Base-by-base conservation (phyloP, 306 rosid genomes). In the Quercus gilva region DNA sequence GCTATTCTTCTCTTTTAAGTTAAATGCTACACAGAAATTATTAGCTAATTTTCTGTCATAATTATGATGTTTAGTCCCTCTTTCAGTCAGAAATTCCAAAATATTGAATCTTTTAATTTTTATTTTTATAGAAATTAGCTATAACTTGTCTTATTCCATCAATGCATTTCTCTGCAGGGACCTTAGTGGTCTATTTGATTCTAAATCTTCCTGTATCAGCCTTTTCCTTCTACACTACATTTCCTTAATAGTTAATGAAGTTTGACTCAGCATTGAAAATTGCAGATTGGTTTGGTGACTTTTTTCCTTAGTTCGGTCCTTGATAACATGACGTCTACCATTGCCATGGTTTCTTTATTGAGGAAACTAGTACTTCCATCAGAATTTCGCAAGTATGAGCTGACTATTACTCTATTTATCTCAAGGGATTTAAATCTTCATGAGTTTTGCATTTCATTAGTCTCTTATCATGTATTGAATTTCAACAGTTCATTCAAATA, bases 311-410 rank as follows among this genome's bases (percentile, higher is more conserved):
- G 99, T 85, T 56, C 99, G 41, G 70, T 92, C 80, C 90, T 94
- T 14, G 97, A 94, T 91, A 94, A 94, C 89, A 86, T 94, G 84
- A 94, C 97, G 28, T 90, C 99, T 53, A 94, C 99, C 71, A 94
- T 94, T 71, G 84, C 89, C 86, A 94, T 94, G 99, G 95, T 94
- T 79, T 94, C 97, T 78, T 81, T 94, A 70, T 85, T 94, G 87
- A 88, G 94, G 81, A 91, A 94, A 81, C 87, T 94, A 75, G 92
- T 89, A 81, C 97, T 97, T 83, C 94, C 90, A 25, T 90, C 97
- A 45, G 99, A 94, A 78, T 94, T 90, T 69, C 94, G 96, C 78
- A 94, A 90, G 99, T 92, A 92, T 56, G 92, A 56, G 10, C 18
- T 18, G 26, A 56, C 35, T 35, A 20, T 51, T 9, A 53, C n/a